A percentile compares a stretch with the other conserved stretches of the same genome.
Conservation (phyloP, 2,329 filamentous ascomycete species). For the Pseudogymnoascus sp. region DNA sequence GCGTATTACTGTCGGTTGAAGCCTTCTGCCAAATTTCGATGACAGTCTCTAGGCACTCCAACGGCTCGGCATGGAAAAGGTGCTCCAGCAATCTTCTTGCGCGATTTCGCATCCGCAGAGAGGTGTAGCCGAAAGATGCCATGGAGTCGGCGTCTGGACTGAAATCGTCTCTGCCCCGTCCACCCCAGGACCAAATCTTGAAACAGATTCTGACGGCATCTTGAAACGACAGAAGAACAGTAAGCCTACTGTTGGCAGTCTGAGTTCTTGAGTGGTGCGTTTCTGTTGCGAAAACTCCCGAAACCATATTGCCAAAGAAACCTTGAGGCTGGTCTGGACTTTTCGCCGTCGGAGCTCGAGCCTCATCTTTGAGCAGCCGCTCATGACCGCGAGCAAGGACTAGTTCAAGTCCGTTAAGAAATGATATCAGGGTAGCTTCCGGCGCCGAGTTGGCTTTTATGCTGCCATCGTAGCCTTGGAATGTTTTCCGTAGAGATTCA, state of each 20-base stretch:
- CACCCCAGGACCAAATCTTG: conserved; percentile 88
- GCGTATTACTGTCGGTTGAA: conserved; percentile 37
- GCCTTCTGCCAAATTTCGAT: conserved; percentile 72
- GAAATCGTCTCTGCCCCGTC: conserved; percentile 52
- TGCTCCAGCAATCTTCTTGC: conserved; percentile 85
- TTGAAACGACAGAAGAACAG: conserved; percentile 92
- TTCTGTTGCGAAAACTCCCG: conserved; percentile 79
- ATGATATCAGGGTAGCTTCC: conserved; percentile 70
- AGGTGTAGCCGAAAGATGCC: conserved; percentile 86
- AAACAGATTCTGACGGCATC: conserved; percentile 91
- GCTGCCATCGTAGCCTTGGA: conserved; percentile 37
- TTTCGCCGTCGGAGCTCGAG: conserved; percentile 60
- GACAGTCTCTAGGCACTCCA: conserved; percentile 89
- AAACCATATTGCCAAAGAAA: conserved; percentile 92
- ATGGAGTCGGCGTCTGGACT: conserved; percentile 59
- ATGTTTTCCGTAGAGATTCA: conserved; percentile 58
- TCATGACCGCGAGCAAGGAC: conserved; percentile 83
- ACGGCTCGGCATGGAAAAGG: conserved; percentile 80
- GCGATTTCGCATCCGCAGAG: conserved; percentile 81
- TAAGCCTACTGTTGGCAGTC: conserved; percentile 88
- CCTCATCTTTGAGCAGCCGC: conserved; percentile 69
- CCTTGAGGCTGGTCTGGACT: conserved; percentile 76
- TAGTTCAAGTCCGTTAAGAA: conserved; percentile 89
- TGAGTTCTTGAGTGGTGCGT: conserved; percentile 67
- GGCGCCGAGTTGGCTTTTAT: conserved; percentile 38